Percentiles rank a stretch among this genome's conserved stretches.
Evolutionary conservation across 345 rosid species (phyloP).

Genomic region (Ceriops decandra): DNA sequence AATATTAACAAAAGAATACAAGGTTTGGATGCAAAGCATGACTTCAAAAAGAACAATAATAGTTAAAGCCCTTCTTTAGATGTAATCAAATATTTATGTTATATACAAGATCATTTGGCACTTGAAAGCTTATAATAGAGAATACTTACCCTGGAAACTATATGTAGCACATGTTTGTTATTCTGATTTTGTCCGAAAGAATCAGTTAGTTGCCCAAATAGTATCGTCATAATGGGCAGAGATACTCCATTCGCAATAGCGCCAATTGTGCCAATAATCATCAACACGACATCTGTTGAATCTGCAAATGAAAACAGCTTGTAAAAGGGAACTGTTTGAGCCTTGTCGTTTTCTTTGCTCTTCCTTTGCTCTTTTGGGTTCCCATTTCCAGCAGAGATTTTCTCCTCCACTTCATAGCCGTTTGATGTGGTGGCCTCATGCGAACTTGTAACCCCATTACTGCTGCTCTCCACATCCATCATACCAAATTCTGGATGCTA

Average conservation of each 20-base stretch:
- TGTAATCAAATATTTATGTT: too few relatives aligned
- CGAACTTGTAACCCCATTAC: slow-evolving; percentile 14
- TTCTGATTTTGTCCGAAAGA: slow-evolving; percentile 65
- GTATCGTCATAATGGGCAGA: slow-evolving; percentile 71
- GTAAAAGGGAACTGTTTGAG: slow-evolving; percentile 55
- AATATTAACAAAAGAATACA: too few relatives aligned
- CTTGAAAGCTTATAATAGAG: background rate
- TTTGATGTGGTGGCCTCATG: slow-evolving; percentile 46
- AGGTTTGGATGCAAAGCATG: too few relatives aligned
- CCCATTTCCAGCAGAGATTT: slow-evolving; percentile 13
- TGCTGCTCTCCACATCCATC: slow-evolving; percentile 34
- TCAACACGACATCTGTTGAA: slow-evolving; percentile 51
- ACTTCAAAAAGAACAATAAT: background rate
- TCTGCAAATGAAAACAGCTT: slow-evolving; percentile 80
- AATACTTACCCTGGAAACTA: slow-evolving; percentile 53
- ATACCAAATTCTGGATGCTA: background rate
- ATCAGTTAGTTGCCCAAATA: slow-evolving; percentile 62
- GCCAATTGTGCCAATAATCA: slow-evolving; percentile 66
- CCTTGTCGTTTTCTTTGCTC: slow-evolving; percentile 46
- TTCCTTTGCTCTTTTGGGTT: slow-evolving; percentile 21
- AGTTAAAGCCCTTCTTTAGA: background rate
- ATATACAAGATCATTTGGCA: too few relatives aligned
- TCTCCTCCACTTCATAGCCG: slow-evolving; percentile 30
- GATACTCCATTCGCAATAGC: slow-evolving; percentile 65
- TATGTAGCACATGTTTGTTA: slow-evolving; percentile 28